Evolutionary conservation across 2,329 filamentous ascomycete species (phyloP).

Genomic region (Pseudocercospora pini-densiflorae): DNA sequence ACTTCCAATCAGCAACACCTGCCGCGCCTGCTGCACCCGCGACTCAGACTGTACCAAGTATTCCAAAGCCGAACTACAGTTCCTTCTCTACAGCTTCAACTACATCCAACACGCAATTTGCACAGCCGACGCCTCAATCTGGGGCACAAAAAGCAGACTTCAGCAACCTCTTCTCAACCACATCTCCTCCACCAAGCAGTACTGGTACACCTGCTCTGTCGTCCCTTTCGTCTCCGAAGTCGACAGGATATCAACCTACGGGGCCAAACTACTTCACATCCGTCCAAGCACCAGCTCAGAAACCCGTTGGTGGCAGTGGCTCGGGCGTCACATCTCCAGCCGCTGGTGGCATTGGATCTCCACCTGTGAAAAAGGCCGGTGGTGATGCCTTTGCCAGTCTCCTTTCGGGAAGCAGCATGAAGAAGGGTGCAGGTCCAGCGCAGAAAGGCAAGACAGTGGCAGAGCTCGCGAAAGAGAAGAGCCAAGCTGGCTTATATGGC

Average conservation of each 20-base stretch:
- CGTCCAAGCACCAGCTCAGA: constrained; percentile 55
- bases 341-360: constrained; percentile 41
- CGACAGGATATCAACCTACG: constrained; percentile 71
- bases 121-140: constrained; percentile 83
- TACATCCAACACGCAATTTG: constrained; percentile 69
- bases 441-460: constrained; percentile 79
- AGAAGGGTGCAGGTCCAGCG: constrained; percentile 59
- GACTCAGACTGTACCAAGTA: constrained; percentile 40
- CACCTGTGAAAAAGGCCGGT: constrained; percentile 52
- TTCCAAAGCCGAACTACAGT: constrained; percentile 43
- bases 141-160: constrained; percentile 79
- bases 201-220: constrained; percentile 46
- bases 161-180: constrained; percentile 79
- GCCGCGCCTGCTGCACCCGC: constrained; percentile 53
- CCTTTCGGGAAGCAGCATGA: constrained; percentile 67
- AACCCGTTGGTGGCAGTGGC: constrained; percentile 48
- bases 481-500: constrained; percentile 92
- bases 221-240: constrained; percentile 53
- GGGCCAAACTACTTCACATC: constrained; percentile 97
- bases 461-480: constrained; percentile 98
- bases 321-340: constrained; percentile 41
- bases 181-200: constrained; percentile 71
- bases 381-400: constrained; percentile 90
- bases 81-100: constrained; percentile 51
- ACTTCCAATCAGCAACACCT: constrained; percentile 87